A percentile compares a stretch with the other conserved stretches of the same genome.
Evolutionary conservation across 345 rosid genomes (phyloP).

Genomic region (Ceriops decandra): DNA sequence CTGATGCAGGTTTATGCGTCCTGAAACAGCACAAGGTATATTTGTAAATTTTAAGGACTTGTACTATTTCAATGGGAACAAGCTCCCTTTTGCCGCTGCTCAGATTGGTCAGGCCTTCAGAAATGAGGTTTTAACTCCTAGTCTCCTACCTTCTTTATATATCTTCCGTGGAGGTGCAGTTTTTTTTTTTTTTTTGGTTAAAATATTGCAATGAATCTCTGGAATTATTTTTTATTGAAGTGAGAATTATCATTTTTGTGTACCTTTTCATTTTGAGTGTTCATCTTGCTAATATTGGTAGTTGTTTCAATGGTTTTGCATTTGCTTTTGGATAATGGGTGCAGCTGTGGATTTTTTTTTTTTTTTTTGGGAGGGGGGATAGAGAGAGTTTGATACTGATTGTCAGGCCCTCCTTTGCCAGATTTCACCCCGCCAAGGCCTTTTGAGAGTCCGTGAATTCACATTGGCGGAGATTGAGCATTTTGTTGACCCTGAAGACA

Average conservation of each 20-base stretch:
- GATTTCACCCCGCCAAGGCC: constrained; percentile 99
- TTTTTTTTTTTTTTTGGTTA: not conserved
- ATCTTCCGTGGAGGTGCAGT: not conserved
- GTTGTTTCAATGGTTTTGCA: too few relatives aligned
- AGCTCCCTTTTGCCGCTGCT: constrained; percentile 97
- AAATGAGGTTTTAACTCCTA: constrained; percentile 63
- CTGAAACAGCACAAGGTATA: constrained; percentile 98
- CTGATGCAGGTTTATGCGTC: constrained; percentile 78
- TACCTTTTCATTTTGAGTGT: too few relatives aligned
- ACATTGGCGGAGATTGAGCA: constrained; percentile 96
- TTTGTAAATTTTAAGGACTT: constrained; percentile 87
- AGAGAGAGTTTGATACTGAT: not conserved
- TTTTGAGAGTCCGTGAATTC: constrained; percentile 88
- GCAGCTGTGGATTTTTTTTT: too few relatives aligned
- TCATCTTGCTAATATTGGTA: too few relatives aligned
- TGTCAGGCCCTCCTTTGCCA: constrained; percentile 14
- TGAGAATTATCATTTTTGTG: too few relatives aligned
- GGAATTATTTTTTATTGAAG: too few relatives aligned
- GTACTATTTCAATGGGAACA: constrained; percentile 85
- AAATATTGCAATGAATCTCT: not conserved
- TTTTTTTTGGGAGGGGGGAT: not conserved
- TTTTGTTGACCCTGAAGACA: constrained; percentile 93
- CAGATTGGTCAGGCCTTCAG: constrained; percentile 98
- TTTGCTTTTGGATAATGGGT: too few relatives aligned
- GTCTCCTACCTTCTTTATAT: not conserved